Percentiles rank a stretch among this genome's conserved stretches.
phyloP scores from a whole-genome alignment of 2,329 filamentous ascomycete species.

The Achaetomium macrosporum region DNA sequence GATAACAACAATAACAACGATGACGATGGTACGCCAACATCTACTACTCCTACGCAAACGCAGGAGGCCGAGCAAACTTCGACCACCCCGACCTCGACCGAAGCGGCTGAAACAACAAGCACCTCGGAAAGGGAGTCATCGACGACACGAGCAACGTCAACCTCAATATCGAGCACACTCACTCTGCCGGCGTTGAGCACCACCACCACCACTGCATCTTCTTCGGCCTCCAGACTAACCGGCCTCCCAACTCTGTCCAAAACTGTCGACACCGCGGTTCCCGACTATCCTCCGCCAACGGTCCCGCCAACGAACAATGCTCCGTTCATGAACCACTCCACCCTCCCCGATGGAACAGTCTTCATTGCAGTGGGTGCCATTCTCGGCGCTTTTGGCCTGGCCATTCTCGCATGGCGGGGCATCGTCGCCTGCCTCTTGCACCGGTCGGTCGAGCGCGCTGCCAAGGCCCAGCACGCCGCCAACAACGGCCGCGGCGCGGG shows the following conservation, averaged over 20 bases:
- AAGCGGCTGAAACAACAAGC: background rate
- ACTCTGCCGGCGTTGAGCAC: constrained; percentile 14
- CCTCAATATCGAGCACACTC: background rate
- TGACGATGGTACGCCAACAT: background rate
- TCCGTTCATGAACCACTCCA: constrained; percentile 86
- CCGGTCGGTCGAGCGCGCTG: constrained; percentile 80
- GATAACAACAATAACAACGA: constrained; percentile 15
- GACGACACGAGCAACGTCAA: background rate
- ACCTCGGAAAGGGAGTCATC: background rate
- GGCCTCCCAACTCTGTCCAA: constrained; percentile 40
- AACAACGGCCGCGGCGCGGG: constrained; percentile 35
- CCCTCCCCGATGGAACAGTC: constrained; percentile 82
- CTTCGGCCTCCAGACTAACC: constrained; percentile 18
- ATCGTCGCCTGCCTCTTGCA: constrained; percentile 88
- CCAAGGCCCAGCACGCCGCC: constrained; percentile 63
- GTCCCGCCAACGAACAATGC: constrained; percentile 80
- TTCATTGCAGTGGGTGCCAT: constrained; percentile 93
- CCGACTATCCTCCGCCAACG: constrained; percentile 62
- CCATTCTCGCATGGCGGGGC: constrained; percentile 81
- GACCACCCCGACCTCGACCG: background rate
- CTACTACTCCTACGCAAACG: background rate
- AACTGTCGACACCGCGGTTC: constrained; percentile 31
- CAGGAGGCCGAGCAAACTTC: background rate
- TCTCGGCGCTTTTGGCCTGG: constrained; percentile 73
- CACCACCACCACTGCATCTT: constrained; percentile 12